phyloP scores from a whole-genome alignment of 805 yeast genomes.

The Henningerozyma blattae region DNA sequence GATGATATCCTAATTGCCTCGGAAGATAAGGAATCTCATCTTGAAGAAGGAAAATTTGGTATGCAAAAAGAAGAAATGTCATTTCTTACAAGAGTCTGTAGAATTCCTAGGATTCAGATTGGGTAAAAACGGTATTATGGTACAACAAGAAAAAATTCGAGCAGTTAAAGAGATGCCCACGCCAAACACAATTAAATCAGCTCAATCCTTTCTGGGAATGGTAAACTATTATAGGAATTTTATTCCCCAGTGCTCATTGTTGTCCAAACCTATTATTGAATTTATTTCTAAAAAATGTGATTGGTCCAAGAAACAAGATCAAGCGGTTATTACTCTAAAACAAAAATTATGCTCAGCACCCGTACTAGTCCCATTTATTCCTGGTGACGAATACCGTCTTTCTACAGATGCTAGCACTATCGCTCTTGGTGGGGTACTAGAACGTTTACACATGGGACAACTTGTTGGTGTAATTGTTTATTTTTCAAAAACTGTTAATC shows the following conservation, averaged over 20 bases:
- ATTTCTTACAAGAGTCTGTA: slow-evolving; percentile 2
- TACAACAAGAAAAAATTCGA: slow-evolving; percentile 6
- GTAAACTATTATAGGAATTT: slow-evolving; percentile 9
- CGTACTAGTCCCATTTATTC: slow-evolving; percentile 2
- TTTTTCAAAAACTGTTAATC: slow-evolving; percentile 25
- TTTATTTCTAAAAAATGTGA: slow-evolving; percentile 1
- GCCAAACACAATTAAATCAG: slow-evolving; percentile 4
- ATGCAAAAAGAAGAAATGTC: slow-evolving; percentile 8
- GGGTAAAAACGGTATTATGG: slow-evolving; percentile 3
- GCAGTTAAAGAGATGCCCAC: slow-evolving; percentile 6
- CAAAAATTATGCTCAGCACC: slow-evolving; percentile 1
- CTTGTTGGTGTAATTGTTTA: slow-evolving; percentile 7
- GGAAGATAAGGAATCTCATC: slow-evolving; percentile 2
- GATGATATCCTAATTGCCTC: slow-evolving; percentile 10
- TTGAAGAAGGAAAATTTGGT: slow-evolving; percentile 3
- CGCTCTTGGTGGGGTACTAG: slow-evolving; percentile 9
- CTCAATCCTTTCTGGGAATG: slow-evolving; percentile 9
- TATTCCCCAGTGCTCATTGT: slow-evolving; percentile 6
- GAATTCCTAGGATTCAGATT: slow-evolving; percentile 7
- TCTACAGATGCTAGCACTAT: slow-evolving; percentile 7
- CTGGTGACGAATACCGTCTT: slow-evolving; percentile 1
- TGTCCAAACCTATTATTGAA: slow-evolving; percentile 4
- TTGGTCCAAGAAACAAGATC: slow-evolving; percentile 2
- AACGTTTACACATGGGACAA: slow-evolving; percentile 4
- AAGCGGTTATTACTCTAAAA: slow-evolving; percentile 1